Evolutionary conservation across 2,329 filamentous ascomycete genomes (phyloP).

Genomic region (Chrysosporium queenslandicum): DNA sequence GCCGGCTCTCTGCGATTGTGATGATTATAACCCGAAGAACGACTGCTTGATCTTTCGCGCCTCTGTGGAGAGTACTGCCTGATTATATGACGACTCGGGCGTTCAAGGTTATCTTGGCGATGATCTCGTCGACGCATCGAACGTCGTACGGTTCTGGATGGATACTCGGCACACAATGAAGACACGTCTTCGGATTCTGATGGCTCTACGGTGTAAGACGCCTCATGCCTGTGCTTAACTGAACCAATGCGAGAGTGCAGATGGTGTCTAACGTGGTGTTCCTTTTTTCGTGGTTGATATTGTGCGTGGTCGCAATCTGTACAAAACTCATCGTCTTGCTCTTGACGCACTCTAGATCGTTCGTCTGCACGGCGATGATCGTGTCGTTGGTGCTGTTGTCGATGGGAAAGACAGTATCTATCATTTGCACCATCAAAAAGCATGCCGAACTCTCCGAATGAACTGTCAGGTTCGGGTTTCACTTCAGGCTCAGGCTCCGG

Average conservation of each 20-base stretch:
- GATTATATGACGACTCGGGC: background rate
- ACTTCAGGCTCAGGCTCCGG: background rate
- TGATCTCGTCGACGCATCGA: background rate
- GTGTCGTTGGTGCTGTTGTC: background rate
- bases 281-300: background rate
- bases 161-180: background rate
- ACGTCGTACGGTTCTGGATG: background rate
- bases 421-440: constrained; percentile 15
- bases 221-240: background rate
- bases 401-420: background rate
- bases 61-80: background rate
- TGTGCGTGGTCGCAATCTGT: background rate
- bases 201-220: background rate
- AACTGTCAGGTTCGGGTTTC: background rate
- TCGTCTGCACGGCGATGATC: background rate
- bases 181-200: background rate
- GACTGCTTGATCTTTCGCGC: background rate
- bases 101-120: background rate
- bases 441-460: constrained; percentile 7
- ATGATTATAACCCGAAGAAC: background rate
- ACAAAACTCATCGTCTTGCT: background rate
- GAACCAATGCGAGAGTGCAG: background rate
- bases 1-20: background rate
- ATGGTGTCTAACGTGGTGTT: background rate
- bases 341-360: background rate